phyloP scores from a whole-genome alignment of 2,329 filamentous ascomycete genomes.

The Lasiodiplodia sp. region DNA sequence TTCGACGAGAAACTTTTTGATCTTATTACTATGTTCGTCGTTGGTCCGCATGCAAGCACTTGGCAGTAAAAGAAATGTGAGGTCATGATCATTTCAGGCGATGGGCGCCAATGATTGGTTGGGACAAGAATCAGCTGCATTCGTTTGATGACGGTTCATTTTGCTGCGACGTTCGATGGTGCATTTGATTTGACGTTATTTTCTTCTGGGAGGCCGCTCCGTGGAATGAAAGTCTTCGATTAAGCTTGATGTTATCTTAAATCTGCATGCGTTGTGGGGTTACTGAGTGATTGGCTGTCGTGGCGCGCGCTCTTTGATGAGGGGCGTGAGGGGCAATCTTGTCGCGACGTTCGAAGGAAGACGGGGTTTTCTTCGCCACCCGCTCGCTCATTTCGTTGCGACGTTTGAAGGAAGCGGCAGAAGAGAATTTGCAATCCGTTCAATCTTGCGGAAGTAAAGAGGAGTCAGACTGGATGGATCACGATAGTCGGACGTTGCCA shows the following conservation, averaged over 20 bases:
- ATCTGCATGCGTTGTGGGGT: background rate
- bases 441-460: background rate
- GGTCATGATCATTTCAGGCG: background rate
- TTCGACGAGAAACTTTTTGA: background rate
- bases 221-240: background rate
- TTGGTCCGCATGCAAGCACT: too few relatives aligned
- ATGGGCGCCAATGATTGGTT: background rate
- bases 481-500: background rate
- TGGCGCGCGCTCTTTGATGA: slow-evolving; percentile 2
- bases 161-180: slow-evolving; percentile 8
- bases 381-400: background rate
- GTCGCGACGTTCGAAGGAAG: slow-evolving; percentile 7
- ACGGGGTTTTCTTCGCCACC: background rate
- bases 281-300: background rate
- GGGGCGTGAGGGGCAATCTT: background rate
- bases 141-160: background rate
- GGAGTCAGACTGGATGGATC: background rate
- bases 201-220: background rate
- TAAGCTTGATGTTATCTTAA: background rate
- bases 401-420: background rate
- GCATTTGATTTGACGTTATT: background rate
- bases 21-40: background rate
- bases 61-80: background rate
- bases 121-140: background rate
- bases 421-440: background rate